Evolutionary conservation across 106 monocot species (phyloP).

Genomic region (Alisma plantagoaquatica): DNA sequence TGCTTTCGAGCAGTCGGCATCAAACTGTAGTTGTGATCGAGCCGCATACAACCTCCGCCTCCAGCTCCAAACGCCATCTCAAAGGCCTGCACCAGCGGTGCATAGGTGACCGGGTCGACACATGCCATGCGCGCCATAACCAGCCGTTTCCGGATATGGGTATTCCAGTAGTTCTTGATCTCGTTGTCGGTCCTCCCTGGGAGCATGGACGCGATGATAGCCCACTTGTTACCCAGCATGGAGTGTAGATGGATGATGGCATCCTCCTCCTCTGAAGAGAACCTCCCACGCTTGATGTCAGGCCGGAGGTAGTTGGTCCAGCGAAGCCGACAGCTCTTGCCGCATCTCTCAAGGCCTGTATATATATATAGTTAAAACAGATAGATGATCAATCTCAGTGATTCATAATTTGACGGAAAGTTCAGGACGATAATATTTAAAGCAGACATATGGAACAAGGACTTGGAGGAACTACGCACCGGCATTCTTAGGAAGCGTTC

Average conservation of each 20-base stretch:
- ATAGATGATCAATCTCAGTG: not conserved
- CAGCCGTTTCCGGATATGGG: conserved; percentile 1
- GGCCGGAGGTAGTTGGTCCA: conserved; percentile 34
- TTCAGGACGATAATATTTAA: not conserved
- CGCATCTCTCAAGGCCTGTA: conserved; percentile 20
- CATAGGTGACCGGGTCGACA: conserved; percentile 10
- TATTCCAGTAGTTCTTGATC: no score
- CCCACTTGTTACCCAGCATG: conserved; percentile 13
- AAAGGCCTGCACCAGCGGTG: no score
- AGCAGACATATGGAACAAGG: no score
- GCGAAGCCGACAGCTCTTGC: conserved; percentile 43
- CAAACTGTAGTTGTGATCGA: not conserved
- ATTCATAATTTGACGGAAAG: no score
- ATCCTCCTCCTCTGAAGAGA: conserved; percentile 11
- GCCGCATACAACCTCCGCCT: not conserved
- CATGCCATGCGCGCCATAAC: conserved; percentile 11
- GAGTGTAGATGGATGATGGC: conserved; percentile 7
- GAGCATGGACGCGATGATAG: conserved; percentile 1
- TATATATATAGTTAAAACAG: no score
- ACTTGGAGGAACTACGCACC: not conserved
- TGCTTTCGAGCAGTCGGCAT: not conserved
- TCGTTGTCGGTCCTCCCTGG: no score
- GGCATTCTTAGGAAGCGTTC: conserved; percentile 13
- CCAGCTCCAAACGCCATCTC: not conserved
- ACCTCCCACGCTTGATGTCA: conserved; percentile 12